phyloP scores from a whole-genome alignment of 257 asterid genomes.

The Rhazya stricta region DNA sequence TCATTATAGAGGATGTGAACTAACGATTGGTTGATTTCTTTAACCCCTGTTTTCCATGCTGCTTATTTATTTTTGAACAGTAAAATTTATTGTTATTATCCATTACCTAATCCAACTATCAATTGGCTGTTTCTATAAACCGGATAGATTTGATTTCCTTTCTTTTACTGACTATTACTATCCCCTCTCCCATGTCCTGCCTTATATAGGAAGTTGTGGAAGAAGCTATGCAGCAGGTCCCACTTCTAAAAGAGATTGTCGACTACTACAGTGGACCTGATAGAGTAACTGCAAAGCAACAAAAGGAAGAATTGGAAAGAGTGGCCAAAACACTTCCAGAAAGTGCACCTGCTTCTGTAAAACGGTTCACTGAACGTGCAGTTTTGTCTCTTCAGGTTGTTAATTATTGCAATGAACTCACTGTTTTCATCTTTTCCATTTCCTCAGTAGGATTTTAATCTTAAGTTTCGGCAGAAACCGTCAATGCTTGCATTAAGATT shows the following conservation, averaged over 20 bases:
- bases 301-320: constrained; percentile 66
- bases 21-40: too few relatives aligned
- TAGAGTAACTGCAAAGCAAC: constrained; percentile 83
- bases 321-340: constrained; percentile 79
- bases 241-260: constrained; percentile 62
- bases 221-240: constrained; percentile 71
- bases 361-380: constrained; percentile 67
- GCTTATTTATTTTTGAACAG: too few relatives aligned
- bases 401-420: background rate
- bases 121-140: background rate
- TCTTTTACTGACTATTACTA: constrained; percentile 1
- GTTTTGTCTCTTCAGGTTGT: constrained; percentile 80
- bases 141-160: constrained; percentile 10
- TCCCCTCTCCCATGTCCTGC: background rate
- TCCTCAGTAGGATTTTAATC: background rate
- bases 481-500: background rate
- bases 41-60: background rate
- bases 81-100: background rate
- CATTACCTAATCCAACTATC: too few relatives aligned
- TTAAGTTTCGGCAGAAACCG: background rate
- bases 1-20: too few relatives aligned
- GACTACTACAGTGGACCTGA: constrained; percentile 82
- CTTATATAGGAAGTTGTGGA: constrained; percentile 53
- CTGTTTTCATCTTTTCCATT: background rate
- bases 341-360: constrained; percentile 64